Base-by-base conservation (phyloP, 2,329 filamentous ascomycete genomes). In the Botrytis fragariae region DNA sequence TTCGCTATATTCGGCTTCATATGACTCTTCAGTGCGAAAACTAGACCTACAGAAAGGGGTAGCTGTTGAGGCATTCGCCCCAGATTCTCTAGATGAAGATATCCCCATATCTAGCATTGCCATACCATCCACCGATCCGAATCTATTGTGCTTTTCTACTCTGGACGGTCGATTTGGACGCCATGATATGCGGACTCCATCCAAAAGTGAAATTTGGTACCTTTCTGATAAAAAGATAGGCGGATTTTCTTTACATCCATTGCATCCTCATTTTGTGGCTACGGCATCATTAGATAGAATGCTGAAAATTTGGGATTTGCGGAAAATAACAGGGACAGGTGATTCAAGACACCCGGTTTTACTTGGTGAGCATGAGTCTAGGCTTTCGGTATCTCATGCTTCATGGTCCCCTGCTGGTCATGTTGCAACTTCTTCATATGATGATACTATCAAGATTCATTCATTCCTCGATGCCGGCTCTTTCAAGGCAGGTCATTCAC, bases 181-280 rank as follows among this genome's bases (percentile, higher is more conserved):
- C 1, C 90, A 96, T 79, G 96, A 99, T 79, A 86, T 92, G 72
- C 90, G 95, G 12, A 86, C 87, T 0, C 82, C 86, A 0, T 83
- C 83, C 10, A 86, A 89, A 4, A 86, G 88, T 0, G 88, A 94
- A 25, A 84, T 92, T 1, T 97, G 93, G 88, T 86, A 89, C 14
- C 84, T 98, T 0, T 92, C 91, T 0, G 94, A 97, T 71, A 95
- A 97, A 82, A 99, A 99, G 80, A 98, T 99, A 71, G 96, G 96
- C 29, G 96, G 96, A 0, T 98, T 98, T 82, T 92, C 91, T 0
- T 83, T 98, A 2, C 91, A 97, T 78, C 95, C 96, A 0, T 82
- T 91, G 0, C 88, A 94, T 3, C 91, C 94, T 0, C 93, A 98
- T 79, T 88, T 97, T 6, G 83, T 97, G 0, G 94, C 94, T 0